phyloP scores from a whole-genome alignment of 73 alveolate genomes.

The Urostyla sp. region DNA sequence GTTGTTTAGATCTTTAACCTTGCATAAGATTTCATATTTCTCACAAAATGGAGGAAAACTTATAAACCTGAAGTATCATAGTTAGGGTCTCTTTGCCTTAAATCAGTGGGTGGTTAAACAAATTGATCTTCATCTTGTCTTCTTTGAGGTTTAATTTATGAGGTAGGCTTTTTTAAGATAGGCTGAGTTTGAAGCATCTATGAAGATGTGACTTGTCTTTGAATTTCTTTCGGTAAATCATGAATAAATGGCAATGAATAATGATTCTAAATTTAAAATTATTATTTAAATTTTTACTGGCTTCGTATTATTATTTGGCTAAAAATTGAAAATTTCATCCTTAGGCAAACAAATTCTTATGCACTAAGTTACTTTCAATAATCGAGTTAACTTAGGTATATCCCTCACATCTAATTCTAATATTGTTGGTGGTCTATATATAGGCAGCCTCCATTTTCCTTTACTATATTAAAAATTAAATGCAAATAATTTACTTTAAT shows the following conservation, averaged over 20 bases:
- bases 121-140: slow-evolving; percentile 18
- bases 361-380: slow-evolving; percentile 71
- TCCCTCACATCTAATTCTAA: slow-evolving; percentile 74
- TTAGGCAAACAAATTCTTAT: slow-evolving; percentile 79
- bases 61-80: slow-evolving; percentile 69
- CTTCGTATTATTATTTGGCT: slow-evolving; percentile 65
- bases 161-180: slow-evolving; percentile 17
- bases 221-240: slow-evolving; percentile 53
- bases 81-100: slow-evolving; percentile 53
- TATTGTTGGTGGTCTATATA: slow-evolving; percentile 81
- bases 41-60: slow-evolving; percentile 67
- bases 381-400: slow-evolving; percentile 68
- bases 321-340: slow-evolving; percentile 68
- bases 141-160: slow-evolving; percentile 13
- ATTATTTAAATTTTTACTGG: slow-evolving; percentile 26
- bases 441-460: slow-evolving; percentile 85
- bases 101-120: slow-evolving; percentile 13
- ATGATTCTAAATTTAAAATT: slow-evolving; percentile 44
- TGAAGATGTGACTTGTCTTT: not conserved
- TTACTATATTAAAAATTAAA: slow-evolving; percentile 35
- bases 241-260: slow-evolving; percentile 79
- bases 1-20: slow-evolving; percentile 73
- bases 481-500: slow-evolving; percentile 44
- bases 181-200: slow-evolving; percentile 3
- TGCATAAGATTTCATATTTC: slow-evolving; percentile 62